Percentiles rank a stretch among this genome's conserved stretches.
These are phyloP conservation scores for Trichophyton schoenleinii DNA, from an alignment of 2,329 filamentous ascomycete species.

Conservation along the genomic window DNA sequence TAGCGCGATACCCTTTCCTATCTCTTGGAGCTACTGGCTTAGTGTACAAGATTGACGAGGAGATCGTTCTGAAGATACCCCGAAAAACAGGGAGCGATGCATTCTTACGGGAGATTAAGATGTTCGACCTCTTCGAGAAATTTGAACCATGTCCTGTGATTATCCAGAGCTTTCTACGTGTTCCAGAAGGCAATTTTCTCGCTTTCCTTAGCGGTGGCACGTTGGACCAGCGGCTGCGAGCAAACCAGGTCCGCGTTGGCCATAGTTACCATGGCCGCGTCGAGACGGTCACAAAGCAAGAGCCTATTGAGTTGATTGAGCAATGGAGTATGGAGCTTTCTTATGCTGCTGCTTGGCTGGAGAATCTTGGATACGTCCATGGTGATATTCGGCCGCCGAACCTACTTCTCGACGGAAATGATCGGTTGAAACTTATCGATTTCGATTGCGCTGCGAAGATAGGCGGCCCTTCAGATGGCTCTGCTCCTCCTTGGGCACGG, in stretches of 20 bases:
- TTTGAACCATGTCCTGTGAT: slow-evolving; percentile 8
- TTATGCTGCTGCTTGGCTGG: slow-evolving; percentile 13
- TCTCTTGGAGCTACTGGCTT: background rate
- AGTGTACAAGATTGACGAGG: background rate
- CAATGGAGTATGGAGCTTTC: slow-evolving; percentile 14
- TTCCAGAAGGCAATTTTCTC: slow-evolving; percentile 8
- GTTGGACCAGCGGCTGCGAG: slow-evolving; percentile 6
- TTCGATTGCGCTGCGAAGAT: slow-evolving; percentile 12
- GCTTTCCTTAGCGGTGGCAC: slow-evolving; percentile 4
- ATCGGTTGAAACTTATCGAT: slow-evolving; percentile 14
- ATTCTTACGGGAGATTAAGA: slow-evolving; percentile 3
- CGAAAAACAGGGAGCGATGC: background rate
- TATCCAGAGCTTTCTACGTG: slow-evolving; percentile 9
- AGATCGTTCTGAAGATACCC: background rate
- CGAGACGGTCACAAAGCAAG: slow-evolving; percentile 6
- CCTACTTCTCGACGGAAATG: slow-evolving; percentile 12
- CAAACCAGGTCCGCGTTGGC: slow-evolving; percentile 3
- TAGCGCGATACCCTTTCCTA: background rate
- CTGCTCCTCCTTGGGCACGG: slow-evolving; percentile 8
- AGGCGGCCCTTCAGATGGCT: background rate
- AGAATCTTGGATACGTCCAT: slow-evolving; percentile 13
- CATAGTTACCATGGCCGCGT: slow-evolving; percentile 1
- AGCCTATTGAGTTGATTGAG: slow-evolving; percentile 9
- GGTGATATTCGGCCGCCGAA: slow-evolving; percentile 15
- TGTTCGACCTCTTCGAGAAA: slow-evolving; percentile 9